Base-by-base conservation (phyloP, 1,139 yeast species). In the Lizanozyma gosingica region DNA sequence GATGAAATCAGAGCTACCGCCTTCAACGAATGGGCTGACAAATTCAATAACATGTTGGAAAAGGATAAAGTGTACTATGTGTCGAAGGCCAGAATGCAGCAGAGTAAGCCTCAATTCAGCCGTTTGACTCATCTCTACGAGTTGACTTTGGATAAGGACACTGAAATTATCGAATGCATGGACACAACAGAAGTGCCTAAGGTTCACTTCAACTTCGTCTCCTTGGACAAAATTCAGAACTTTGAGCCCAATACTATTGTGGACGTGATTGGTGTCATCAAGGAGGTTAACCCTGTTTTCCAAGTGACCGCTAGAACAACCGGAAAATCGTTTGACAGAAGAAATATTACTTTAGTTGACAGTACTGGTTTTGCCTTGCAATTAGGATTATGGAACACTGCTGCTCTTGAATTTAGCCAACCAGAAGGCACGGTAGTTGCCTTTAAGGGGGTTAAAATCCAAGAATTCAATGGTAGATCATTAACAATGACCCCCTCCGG, bases 1-100 rank as follows among this genome's bases (percentile, higher is more conserved):
- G 96, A 94, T 53, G 98, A 92, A 65, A 94, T 94, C 52, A 77
- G 94, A 54, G 97, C 95, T 14, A 88, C 97, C 6, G 97, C 94
- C 3, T 94, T 94, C 62, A 86, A 85, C 57, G 94, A 87, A 37
- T 74, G 77, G 48, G 97, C 94, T 4, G 95, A 85, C 45, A 78
- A 77, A 55, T 83, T 76, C 54, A 82, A 76, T 62, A 83, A 82
- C 50, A 55, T 78, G 37, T 67, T 94, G 44, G 84, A 84, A 59
- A 97, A 88, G 56, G 97, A 96, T 32, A 82, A 84, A 57, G 95
- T 86, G 4, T 94, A 87, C 59, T 86, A 82, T 53, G 71, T 94
- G 33, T 77, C 94, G 34, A 83, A 81, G 53, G 94, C 92, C 16
- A 73, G 92, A 47, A 80, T 94, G 47, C 83, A 78, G 53, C 78